These are phyloP conservation scores for Entonaema liquescens DNA, from an alignment of 495 filamentous ascomycete species.

Conservation along the genomic window DNA sequence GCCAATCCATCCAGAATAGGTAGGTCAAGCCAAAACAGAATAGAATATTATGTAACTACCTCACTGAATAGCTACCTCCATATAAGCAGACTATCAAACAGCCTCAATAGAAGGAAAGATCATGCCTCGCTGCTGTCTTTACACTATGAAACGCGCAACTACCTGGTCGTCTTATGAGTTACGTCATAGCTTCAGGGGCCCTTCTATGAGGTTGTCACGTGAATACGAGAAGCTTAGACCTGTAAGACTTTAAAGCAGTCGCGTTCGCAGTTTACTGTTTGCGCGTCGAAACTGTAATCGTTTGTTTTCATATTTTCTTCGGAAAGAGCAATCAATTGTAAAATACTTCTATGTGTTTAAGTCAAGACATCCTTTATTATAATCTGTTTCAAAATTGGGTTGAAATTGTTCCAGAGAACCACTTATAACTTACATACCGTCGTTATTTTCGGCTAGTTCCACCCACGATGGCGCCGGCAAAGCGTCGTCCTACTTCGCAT, in stretches of 20 bases:
- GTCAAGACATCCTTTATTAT: background rate
- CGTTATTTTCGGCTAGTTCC: background rate
- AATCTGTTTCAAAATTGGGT: background rate
- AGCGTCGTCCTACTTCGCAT: slow-evolving; percentile 11
- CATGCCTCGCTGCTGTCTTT: background rate
- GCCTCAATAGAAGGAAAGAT: background rate
- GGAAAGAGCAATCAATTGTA: background rate
- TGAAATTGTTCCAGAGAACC: background rate
- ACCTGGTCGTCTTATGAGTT: background rate
- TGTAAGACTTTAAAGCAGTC: background rate
- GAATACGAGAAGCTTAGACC: background rate
- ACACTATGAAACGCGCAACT: background rate
- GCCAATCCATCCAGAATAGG: slow-evolving; percentile 19
- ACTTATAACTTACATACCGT: background rate
- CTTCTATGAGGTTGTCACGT: background rate
- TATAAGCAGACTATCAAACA: background rate
- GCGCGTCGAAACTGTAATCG: background rate
- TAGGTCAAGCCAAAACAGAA: slow-evolving; percentile 1
- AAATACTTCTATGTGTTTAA: background rate
- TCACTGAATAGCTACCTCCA: background rate
- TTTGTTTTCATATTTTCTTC: background rate
- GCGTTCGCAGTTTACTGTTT: background rate
- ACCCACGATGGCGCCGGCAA: slow-evolving; percentile 21
- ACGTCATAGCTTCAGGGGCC: background rate
- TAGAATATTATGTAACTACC: background rate